These are phyloP conservation scores for Hypoxylon sp. DNA, from an alignment of 2,329 filamentous ascomycete species.

Conservation along the genomic window DNA sequence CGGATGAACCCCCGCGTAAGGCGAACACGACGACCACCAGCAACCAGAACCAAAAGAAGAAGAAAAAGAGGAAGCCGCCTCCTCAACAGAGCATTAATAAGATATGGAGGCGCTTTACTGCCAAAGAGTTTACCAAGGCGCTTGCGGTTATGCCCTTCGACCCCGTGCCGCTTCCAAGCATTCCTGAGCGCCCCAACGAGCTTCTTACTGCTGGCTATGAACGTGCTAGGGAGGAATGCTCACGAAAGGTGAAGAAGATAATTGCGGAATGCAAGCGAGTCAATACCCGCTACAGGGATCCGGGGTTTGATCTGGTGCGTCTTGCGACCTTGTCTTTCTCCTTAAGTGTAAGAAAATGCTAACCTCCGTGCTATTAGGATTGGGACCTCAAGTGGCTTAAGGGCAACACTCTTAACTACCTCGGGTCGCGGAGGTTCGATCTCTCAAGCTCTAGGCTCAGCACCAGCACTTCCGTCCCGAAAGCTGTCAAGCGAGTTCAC, in stretches of 20 bases:
- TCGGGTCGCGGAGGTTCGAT: conserved; percentile 66
- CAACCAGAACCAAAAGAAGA: conserved; percentile 64
- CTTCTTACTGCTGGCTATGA: conserved; percentile 71
- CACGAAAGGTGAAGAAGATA: conserved; percentile 71
- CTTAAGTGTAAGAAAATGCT: conserved; percentile 53
- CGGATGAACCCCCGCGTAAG: conserved; percentile 58
- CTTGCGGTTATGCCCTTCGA: conserved; percentile 75
- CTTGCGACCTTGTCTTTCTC: conserved; percentile 51
- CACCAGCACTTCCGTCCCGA: conserved; percentile 68
- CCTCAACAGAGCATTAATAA: conserved; percentile 76
- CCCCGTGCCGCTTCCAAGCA: conserved; percentile 65
- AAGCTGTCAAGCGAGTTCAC: conserved; percentile 79
- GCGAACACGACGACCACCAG: conserved; percentile 47
- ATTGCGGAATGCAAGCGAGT: conserved; percentile 76
- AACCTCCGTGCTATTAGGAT: conserved; percentile 58
- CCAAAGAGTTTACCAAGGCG: conserved; percentile 73
- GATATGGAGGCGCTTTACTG: conserved; percentile 73
- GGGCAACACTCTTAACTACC: conserved; percentile 66
- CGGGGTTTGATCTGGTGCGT: conserved; percentile 69
- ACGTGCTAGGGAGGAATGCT: conserved; percentile 73
- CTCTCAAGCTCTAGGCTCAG: conserved; percentile 59
- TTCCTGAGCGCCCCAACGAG: conserved; percentile 68
- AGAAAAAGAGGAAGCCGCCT: conserved; percentile 67
- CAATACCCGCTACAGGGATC: conserved; percentile 83
- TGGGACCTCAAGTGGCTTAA: conserved; percentile 77